These are phyloP conservation scores for Metschnikowia aberdeeniae DNA, from an alignment of 805 yeast species.

Conservation along the genomic window DNA sequence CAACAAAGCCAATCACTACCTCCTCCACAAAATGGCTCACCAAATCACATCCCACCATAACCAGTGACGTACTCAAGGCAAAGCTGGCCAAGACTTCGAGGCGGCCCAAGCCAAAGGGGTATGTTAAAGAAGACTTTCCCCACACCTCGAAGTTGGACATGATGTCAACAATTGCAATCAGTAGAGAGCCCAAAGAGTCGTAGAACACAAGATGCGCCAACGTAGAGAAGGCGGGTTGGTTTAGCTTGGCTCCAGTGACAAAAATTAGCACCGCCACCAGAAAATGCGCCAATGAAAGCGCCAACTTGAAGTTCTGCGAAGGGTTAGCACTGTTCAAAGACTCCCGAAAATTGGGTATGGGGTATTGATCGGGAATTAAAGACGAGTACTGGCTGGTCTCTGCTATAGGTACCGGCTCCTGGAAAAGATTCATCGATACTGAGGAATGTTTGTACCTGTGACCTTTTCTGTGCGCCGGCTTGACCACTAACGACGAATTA, in stretches of 20 bases:
- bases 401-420: slow-evolving; percentile 67
- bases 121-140: slow-evolving; percentile 74
- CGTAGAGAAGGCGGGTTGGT: slow-evolving; percentile 62
- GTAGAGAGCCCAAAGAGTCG: slow-evolving; percentile 74
- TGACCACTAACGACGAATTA: slow-evolving; percentile 22
- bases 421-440: slow-evolving; percentile 92
- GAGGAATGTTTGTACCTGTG: slow-evolving; percentile 95
- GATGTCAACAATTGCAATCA: slow-evolving; percentile 67
- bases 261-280: slow-evolving; percentile 53
- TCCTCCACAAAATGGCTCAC: slow-evolving; percentile 86
- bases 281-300: slow-evolving; percentile 59
- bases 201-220: slow-evolving; percentile 84
- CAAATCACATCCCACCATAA: slow-evolving; percentile 89
- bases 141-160: slow-evolving; percentile 92
- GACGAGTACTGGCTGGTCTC: slow-evolving; percentile 51
- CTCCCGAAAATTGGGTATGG: slow-evolving; percentile 70
- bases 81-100: slow-evolving; percentile 84
- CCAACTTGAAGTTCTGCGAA: slow-evolving; percentile 54
- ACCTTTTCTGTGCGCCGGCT: slow-evolving; percentile 80
- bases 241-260: slow-evolving; percentile 52
- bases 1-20: slow-evolving; percentile 39
- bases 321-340: slow-evolving; percentile 54
- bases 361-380: slow-evolving; percentile 58
- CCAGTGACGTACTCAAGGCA: slow-evolving; percentile 75
- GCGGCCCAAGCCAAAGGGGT: slow-evolving; percentile 93